phyloP scores from a whole-genome alignment of 176 grass and related monocot genomes.

The Saccharum spontaneum region DNA sequence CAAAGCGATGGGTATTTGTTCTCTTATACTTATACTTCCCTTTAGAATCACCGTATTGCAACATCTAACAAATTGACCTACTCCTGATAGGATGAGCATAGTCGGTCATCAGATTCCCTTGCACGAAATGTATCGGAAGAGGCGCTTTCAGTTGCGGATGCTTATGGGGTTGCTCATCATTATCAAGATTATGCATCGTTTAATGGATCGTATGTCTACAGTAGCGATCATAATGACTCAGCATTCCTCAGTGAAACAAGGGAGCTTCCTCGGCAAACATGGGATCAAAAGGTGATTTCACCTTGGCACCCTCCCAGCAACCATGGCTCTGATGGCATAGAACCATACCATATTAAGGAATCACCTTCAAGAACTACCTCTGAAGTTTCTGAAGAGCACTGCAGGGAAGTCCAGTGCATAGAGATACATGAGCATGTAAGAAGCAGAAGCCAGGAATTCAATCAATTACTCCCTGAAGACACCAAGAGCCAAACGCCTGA shows the following conservation, averaged over 20 bases:
- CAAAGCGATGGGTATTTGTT: constrained; percentile 70
- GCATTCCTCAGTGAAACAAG: constrained; percentile 27
- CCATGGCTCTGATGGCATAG: constrained; percentile 46
- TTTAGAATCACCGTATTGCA: not conserved
- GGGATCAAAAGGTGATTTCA: constrained; percentile 23
- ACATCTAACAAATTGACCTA: constrained; percentile 20
- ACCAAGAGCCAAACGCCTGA: constrained; percentile 47
- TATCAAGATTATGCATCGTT: constrained; percentile 57
- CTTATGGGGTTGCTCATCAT: constrained; percentile 47
- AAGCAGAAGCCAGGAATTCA: constrained; percentile 44
- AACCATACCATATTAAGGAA: constrained; percentile 44
- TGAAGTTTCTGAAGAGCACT: constrained; percentile 71
- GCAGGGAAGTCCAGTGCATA: constrained; percentile 89
- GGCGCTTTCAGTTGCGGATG: constrained; percentile 66
- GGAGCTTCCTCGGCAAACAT: constrained; percentile 33
- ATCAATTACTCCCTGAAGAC: constrained; percentile 44
- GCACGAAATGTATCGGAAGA: constrained; percentile 54
- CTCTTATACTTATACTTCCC: constrained; percentile 3
- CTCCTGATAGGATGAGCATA: constrained; percentile 67
- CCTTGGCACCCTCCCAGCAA: constrained; percentile 48
- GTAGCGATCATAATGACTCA: constrained; percentile 32
- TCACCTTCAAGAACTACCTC: constrained; percentile 32
- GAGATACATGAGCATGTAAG: constrained; percentile 58
- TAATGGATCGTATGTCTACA: constrained; percentile 22
- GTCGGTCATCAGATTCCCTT: constrained; percentile 61